Base-by-base conservation (phyloP, 768 basidiomycete species). In the Suillus discolor region DNA sequence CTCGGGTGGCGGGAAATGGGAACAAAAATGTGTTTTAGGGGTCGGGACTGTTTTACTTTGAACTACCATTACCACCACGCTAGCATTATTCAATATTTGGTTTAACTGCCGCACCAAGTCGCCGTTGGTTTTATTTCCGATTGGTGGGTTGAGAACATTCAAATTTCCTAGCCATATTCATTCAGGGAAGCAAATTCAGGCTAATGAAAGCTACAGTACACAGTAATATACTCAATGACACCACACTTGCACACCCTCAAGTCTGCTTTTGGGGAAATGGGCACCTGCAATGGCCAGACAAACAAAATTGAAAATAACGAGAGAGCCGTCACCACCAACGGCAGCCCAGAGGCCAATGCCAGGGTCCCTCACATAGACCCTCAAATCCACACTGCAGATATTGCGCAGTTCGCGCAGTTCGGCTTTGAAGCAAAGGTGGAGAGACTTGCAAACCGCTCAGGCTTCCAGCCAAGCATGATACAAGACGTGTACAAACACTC, bases 171-270 rank as follows among this genome's bases (percentile, higher is more conserved):
- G 25, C 49, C 8, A 28, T 51, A 51, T 28, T 51, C 15, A 16
- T 28, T 51, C 49, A 51, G 25, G 49, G 47, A 49, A 49, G 18
- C 18, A 45, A n/a, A 47, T 5, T 20, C 2, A 2, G 4, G 1
- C 13, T 45, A 15, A 16, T 23, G 31, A 8, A 28, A 20, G 59
- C 69, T 66, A 39, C 71, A 77, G 76, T 72, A 66, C 55, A 51
- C 49, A 20, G 44, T 47, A 69, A 78, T 69, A 74, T 68, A 77
- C 65, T 65, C 20, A n/a, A 80, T 83, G 83, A 64, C 71, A 84
- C 81, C 85, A 65, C 54, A 42, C 34, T 72, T 84, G 49, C 49
- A 51, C 25, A 15, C 25, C 4, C 3, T 15, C 15, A 28, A 25
- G 49, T 28, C 23, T 51, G 6, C 49, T 25, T 15, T 51, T 6